Evolutionary conservation across 345 rosid species (phyloP), one percentile per base, ranked within the genome.

Genomic region (Dipteronia dyeriana): DNA sequence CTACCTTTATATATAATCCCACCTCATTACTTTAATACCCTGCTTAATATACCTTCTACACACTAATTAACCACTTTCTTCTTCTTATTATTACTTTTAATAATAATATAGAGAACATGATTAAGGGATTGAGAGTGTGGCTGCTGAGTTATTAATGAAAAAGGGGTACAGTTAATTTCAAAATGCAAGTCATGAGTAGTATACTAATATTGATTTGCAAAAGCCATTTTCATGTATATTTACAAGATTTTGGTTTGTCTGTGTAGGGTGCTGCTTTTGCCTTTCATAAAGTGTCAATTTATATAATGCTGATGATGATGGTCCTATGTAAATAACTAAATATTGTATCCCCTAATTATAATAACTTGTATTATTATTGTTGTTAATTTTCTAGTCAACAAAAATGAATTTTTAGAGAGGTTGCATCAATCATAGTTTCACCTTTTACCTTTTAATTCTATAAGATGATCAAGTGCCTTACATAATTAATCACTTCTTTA

Each of bases 21-120:
- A 25, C 76, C 14, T 62, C 38, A 43, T 22, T 3, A 25, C 76
- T 60, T 71, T 73, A 60, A 13, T 14, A 11, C 69, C 69, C 39
- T 62, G 69, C 69, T 26, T 56, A 31, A 71, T 23, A 53, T 0
- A 56, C 61, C 61, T 19, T 56, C 61, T 56, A 56, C 22, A 56
- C 61, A 56, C 61, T n/a, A 5, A 56, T 34, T 34, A 5, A 34
- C 61, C 61, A 19, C n/a, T 34, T 70, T 34, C 22, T 51, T 31
- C 8, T 26, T 29, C 17, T 70, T 29, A 17, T 43, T 14, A 1
- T 67, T n/a, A n/a, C n/a, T 9, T 4, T 7, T 1, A 0, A 16
- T 17, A 13, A 17, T 29, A 29, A 29, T 31, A 31, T 31, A 31
- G 38, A 31, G 38, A 26, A 26, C 26, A 26, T 26, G 26, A 26